These are phyloP conservation scores for Marasmius sp. DNA, from an alignment of 1,284 basidiomycete species.

Conservation along the genomic window DNA sequence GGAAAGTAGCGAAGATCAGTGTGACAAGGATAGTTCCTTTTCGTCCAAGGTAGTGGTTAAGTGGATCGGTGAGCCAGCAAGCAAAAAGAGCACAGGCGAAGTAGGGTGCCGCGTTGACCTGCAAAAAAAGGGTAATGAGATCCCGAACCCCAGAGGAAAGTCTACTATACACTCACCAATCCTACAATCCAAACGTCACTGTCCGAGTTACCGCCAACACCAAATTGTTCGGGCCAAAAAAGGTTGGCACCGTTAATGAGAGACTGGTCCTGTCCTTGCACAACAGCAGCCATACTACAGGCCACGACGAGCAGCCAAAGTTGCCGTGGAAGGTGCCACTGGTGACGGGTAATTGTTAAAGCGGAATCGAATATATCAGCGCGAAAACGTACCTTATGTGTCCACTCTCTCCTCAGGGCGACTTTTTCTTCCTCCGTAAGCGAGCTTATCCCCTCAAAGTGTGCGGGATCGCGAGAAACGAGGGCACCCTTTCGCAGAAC, in stretches of 20 bases:
- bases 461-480: not conserved
- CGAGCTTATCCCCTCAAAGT: not conserved
- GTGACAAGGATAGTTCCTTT: slow-evolving; percentile 71
- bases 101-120: slow-evolving; percentile 67
- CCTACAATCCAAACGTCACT: slow-evolving; percentile 68
- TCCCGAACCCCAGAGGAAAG: not conserved
- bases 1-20: slow-evolving; percentile 51
- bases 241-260: slow-evolving; percentile 70
- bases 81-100: slow-evolving; percentile 51
- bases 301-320: not conserved
- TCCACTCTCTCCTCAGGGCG: slow-evolving; percentile 1
- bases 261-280: slow-evolving; percentile 49
- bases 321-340: not conserved
- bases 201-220: slow-evolving; percentile 22
- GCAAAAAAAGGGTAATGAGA: not conserved
- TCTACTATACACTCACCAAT: slow-evolving; percentile 26
- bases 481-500: slow-evolving; percentile 2
- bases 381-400: not conserved
- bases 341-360: not conserved
- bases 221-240: slow-evolving; percentile 61
- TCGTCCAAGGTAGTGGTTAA: slow-evolving; percentile 66
- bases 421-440: slow-evolving; percentile 3
- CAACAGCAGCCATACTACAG: slow-evolving; percentile 2
- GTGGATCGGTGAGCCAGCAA: slow-evolving; percentile 68
- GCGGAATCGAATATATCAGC: not conserved